Percentiles rank a stretch among this genome's conserved stretches.
phyloP scores from a whole-genome alignment of 805 yeast genomes.

The Saccharomyces mikatae region DNA sequence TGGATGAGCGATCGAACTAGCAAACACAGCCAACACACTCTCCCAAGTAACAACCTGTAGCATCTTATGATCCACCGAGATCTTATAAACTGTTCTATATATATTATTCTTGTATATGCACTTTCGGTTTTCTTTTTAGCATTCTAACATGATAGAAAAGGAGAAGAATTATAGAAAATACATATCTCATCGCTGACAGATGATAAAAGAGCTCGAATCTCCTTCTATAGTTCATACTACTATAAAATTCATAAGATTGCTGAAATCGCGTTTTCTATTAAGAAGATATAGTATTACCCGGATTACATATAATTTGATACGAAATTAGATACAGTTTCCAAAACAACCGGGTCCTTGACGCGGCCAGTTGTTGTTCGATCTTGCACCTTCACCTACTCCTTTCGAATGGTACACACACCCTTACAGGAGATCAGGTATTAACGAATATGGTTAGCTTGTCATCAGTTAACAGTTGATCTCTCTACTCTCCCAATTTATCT shows the following conservation, averaged over 20 bases:
- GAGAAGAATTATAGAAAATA: background rate
- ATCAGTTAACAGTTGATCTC: background rate
- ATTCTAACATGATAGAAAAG: background rate
- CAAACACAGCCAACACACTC: background rate
- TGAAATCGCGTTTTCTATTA: too few relatives aligned
- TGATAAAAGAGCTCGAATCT: background rate
- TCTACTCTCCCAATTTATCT: background rate
- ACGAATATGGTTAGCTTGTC: background rate
- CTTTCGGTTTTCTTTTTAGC: background rate
- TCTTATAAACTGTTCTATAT: background rate
- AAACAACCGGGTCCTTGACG: background rate
- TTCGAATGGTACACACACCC: background rate
- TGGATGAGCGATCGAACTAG: background rate
- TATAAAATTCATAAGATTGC: too few relatives aligned
- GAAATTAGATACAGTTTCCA: background rate
- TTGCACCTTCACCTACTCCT: background rate
- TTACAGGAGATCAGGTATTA: background rate
- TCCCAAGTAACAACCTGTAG: background rate
- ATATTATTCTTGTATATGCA: background rate
- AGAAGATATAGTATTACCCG: background rate
- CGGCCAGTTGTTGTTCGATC: background rate
- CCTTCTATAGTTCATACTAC: background rate
- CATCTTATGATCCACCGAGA: background rate
- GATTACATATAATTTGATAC: background rate
- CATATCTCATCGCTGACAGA: background rate